Evolutionary conservation across 306 rosid genomes (phyloP).

Genomic region (Sicyos baderoa): DNA sequence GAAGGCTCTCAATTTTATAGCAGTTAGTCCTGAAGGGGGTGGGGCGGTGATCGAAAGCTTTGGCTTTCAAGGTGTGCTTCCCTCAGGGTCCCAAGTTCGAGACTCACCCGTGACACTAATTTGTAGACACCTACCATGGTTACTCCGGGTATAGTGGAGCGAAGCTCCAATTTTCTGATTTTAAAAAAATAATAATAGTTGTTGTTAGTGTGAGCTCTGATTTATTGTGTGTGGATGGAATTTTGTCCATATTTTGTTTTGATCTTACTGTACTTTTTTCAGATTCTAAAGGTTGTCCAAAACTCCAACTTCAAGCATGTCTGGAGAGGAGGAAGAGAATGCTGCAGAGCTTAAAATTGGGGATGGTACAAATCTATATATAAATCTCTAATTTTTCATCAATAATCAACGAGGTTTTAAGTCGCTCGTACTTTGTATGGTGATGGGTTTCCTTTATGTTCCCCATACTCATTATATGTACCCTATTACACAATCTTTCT

Average conservation of each 20-base stretch:
- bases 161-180: no score
- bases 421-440: neutral
- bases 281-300: neutral
- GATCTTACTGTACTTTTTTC: neutral
- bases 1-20: no score
- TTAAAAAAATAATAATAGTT: no score
- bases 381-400: neutral
- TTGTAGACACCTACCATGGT: no score
- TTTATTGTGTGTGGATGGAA: neutral
- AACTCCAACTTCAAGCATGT: conserved; percentile 36
- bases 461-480: neutral
- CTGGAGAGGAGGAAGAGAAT: conserved; percentile 92
- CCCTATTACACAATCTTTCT: neutral
- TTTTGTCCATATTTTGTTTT: neutral
- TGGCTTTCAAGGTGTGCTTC: no score
- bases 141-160: no score
- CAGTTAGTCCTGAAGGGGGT: no score
- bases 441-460: neutral
- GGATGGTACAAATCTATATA: conserved; percentile 42
- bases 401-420: neutral
- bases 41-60: no score
- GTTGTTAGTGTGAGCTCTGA: no score
- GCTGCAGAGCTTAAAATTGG: conserved; percentile 97
- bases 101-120: no score
- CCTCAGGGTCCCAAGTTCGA: no score